phyloP scores from a whole-genome alignment of 371 early-diverging fungal species.

The Hamiltosporidium magnivora region DNA sequence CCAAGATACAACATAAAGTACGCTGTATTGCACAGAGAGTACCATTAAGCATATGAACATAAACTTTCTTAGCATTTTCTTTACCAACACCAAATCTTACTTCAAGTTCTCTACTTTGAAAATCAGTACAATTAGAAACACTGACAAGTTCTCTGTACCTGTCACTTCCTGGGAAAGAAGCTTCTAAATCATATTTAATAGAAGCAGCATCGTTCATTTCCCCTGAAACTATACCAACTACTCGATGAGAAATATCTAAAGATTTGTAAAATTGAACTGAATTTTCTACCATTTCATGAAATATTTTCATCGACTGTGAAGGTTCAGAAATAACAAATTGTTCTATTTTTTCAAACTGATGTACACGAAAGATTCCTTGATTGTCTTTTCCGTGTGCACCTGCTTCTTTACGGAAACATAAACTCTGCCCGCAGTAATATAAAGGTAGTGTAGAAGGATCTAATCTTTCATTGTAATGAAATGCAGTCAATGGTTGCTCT shows the following conservation, averaged over 20 bases:
- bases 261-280: conserved; percentile 90
- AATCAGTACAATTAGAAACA: conserved; percentile 98
- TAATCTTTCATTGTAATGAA: conserved; percentile 77
- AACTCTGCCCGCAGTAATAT: conserved; percentile 81
- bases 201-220: conserved; percentile 97
- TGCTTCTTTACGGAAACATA: conserved; percentile 99
- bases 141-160: conserved; percentile 94
- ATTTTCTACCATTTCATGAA: conserved; percentile 79
- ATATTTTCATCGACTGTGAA: conserved; percentile 87
- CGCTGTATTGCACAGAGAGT: conserved; percentile 94
- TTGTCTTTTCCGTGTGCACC: conserved; percentile 97
- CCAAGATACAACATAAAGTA: conserved; percentile 86
- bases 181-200: conserved; percentile 97
- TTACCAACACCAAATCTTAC: conserved; percentile 91
- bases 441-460: conserved; percentile 30
- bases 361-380: conserved; percentile 97
- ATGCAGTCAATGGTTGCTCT: conserved; percentile 94
- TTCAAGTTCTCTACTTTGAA: conserved; percentile 79
- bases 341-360: conserved; percentile 99
- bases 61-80: conserved; percentile 65
- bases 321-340: conserved; percentile 91
- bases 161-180: conserved; percentile 85
- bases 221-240: conserved; percentile 85
- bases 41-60: conserved; percentile 93
- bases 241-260: conserved; percentile 72